Percentiles rank a stretch among this genome's conserved stretches.
Evolutionary conservation across 1,139 yeast species (phyloP).

Genomic region (Suhomyces kunorum): DNA sequence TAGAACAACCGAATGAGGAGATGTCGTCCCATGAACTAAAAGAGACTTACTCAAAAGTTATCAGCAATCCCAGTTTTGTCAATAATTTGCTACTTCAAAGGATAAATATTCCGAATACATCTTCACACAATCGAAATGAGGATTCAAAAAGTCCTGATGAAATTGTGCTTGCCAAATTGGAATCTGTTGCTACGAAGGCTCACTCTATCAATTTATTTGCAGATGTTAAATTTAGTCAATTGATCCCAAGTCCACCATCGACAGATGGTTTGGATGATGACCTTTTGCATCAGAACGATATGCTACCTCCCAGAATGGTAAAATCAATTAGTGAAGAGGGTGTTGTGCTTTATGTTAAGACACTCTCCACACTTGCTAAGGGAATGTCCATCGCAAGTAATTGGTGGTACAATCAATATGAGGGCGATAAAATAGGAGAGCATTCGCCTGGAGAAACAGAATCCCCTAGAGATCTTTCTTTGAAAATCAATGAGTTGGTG

Average conservation of each 20-base stretch:
- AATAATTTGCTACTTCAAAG: conserved; percentile 39
- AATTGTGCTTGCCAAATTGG: conserved; percentile 52
- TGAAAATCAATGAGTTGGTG: conserved; percentile 72
- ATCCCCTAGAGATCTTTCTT: conserved; percentile 23
- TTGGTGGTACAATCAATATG: conserved; percentile 75
- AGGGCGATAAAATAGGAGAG: conserved; percentile 10
- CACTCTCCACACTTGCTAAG: conserved; percentile 74
- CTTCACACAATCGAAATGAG: not conserved
- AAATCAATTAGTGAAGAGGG: conserved; percentile 80
- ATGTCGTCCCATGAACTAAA: conserved; percentile 16
- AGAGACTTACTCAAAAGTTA: conserved; percentile 22
- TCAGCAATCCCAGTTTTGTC: conserved; percentile 39
- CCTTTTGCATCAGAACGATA: conserved; percentile 39
- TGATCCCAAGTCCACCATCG: conserved; percentile 77
- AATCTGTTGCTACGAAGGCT: conserved; percentile 81
- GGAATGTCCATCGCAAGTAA: conserved; percentile 84
- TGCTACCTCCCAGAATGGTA: conserved; percentile 60
- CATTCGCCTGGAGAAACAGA: conserved; percentile 1
- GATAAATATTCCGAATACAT: conserved; percentile 32
- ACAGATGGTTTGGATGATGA: conserved; percentile 46
- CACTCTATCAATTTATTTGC: conserved; percentile 89
- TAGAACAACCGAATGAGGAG: conserved; percentile 15
- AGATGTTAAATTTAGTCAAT: conserved; percentile 83
- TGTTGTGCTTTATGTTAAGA: conserved; percentile 77
- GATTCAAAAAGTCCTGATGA: conserved; percentile 32